Percentiles rank a stretch among this genome's conserved stretches.
Conservation (phyloP, 2,329 filamentous ascomycete species). For the Aspergillus tubingensis region DNA sequence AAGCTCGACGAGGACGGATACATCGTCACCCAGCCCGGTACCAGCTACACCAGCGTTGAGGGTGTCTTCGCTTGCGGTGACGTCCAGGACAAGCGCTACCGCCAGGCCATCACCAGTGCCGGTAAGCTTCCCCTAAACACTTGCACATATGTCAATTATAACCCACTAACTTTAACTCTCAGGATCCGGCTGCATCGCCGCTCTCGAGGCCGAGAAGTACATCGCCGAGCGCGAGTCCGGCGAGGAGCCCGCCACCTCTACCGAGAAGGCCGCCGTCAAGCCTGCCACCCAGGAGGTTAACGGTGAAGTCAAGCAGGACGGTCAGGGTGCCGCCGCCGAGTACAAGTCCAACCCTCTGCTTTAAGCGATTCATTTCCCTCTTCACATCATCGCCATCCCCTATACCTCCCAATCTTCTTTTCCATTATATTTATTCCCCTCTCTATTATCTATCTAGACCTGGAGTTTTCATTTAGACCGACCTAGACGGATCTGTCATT, state of each 20-base stretch:
- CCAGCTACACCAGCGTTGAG: conserved; percentile 80
- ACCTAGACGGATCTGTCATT: background rate
- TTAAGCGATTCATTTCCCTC: conserved; percentile 39
- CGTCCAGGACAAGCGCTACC: conserved; percentile 97
- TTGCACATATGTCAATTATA: background rate
- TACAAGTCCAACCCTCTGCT: conserved; percentile 66
- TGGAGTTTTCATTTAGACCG: background rate
- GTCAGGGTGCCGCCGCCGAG: conserved; percentile 50
- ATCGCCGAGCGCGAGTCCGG: conserved; percentile 71
- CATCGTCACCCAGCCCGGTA: conserved; percentile 84
- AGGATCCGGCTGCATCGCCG: conserved; percentile 94
- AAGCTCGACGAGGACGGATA: conserved; percentile 89
- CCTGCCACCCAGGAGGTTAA: too few relatives aligned
- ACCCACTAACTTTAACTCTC: conserved; percentile 23
- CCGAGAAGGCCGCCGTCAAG: conserved; percentile 13
- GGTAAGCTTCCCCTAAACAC: conserved; percentile 58
- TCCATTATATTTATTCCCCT: background rate
- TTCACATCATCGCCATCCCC: background rate
- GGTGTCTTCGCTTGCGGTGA: conserved; percentile 97
- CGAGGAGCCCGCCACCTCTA: conserved; percentile 46
- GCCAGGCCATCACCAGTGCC: conserved; percentile 96
- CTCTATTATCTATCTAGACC: background rate
- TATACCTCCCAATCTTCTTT: background rate
- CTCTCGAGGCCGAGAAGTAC: conserved; percentile 93
- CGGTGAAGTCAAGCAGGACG: background rate